These are phyloP conservation scores for Raffaelea albimanens DNA, from an alignment of 2,329 filamentous ascomycete species.

Conservation along the genomic window DNA sequence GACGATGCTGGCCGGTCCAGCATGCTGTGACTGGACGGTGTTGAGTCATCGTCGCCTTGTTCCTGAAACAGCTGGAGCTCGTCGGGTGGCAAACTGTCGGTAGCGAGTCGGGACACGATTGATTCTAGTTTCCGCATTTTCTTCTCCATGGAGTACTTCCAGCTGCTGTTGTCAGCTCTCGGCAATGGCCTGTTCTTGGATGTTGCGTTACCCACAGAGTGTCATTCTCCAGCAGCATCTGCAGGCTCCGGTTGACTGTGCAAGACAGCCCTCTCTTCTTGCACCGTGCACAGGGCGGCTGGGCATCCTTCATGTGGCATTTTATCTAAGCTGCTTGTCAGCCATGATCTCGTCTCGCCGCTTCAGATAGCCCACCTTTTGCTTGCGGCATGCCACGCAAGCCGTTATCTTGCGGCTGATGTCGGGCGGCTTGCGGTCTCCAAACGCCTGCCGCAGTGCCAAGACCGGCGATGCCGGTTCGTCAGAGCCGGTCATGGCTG, in stretches of 20 bases:
- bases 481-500: neutral
- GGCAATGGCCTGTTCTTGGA: neutral
- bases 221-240: slow-evolving; percentile 8
- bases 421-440: slow-evolving; percentile 23
- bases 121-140: slow-evolving; percentile 3
- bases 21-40: too few relatives aligned
- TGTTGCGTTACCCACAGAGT: neutral
- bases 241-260: slow-evolving; percentile 5
- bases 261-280: slow-evolving; percentile 6
- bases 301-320: slow-evolving; percentile 7
- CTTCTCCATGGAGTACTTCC: slow-evolving; percentile 5
- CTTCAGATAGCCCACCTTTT: slow-evolving; percentile 17
- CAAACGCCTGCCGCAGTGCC: slow-evolving; percentile 23
- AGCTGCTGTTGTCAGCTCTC: neutral
- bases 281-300: slow-evolving; percentile 5
- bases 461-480: slow-evolving; percentile 3
- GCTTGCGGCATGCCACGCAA: slow-evolving; percentile 28
- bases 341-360: neutral
- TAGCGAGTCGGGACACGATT: neutral
- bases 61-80: neutral
- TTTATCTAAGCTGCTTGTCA: slow-evolving; percentile 3
- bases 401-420: slow-evolving; percentile 25
- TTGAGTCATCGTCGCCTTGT: neutral
- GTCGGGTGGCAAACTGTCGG: neutral
- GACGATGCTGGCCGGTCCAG: too few relatives aligned